Conservation (phyloP, 106 monocot species). For the Dendrobium catenatum region DNA sequence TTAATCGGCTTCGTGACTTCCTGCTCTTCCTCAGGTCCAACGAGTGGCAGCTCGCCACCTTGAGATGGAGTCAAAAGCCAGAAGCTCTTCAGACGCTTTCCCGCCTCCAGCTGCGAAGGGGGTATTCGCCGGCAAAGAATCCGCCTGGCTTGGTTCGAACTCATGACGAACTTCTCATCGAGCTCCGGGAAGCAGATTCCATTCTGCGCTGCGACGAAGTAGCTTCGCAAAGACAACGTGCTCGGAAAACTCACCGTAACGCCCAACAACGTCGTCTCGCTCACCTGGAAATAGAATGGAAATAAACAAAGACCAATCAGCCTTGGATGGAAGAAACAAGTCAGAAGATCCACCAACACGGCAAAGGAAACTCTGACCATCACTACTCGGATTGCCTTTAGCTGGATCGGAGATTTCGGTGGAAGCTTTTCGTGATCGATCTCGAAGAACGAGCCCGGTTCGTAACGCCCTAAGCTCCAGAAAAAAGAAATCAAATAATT, state of each 20-base stretch:
- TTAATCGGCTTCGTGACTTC: neutral
- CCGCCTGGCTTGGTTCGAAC: constrained; percentile 53
- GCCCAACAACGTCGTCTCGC: constrained; percentile 40
- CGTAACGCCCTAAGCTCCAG: constrained; percentile 12
- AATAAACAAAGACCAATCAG: neutral
- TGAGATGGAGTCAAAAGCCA: constrained; percentile 44
- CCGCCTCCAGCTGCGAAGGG: constrained; percentile 19
- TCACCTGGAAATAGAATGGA: constrained; percentile 33
- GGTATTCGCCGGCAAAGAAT: constrained; percentile 44
- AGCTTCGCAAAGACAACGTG: constrained; percentile 46
- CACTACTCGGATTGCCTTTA: constrained; percentile 65
- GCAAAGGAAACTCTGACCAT: constrained; percentile 28
- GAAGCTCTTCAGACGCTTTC: constrained; percentile 46
- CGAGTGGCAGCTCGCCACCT: neutral
- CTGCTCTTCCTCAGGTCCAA: constrained; percentile 1
- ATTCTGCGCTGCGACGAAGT: constrained; percentile 22
- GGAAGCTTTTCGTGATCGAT: constrained; percentile 75
- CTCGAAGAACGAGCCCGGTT: constrained; percentile 61
- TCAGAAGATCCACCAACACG: too few species aligned
- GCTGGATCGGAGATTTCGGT: constrained; percentile 74
- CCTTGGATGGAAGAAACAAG: neutral
- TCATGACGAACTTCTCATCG: constrained; percentile 91
- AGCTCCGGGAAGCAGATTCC: constrained; percentile 40
- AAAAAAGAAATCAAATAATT: neutral
- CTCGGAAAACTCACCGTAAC: constrained; percentile 79